A percentile compares a stretch with the other conserved stretches of the same genome.
phyloP scores from a whole-genome alignment of 805 yeast genomes.

The Schwanniomyces vanrijiae region DNA sequence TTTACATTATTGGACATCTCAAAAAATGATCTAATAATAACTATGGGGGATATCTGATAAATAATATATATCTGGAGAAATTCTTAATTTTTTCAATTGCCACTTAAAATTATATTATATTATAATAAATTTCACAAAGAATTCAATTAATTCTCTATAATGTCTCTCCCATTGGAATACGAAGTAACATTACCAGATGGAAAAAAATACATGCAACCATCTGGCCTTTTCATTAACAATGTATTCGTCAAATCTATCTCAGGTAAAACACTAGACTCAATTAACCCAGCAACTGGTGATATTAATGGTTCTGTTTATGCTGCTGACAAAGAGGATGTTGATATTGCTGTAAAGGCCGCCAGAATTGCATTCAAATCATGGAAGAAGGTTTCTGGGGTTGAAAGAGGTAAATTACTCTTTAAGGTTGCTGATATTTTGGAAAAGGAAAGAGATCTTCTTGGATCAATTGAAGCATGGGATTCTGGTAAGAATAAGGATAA shows the following conservation, averaged over 20 bases:
- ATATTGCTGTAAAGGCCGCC: constrained; percentile 41
- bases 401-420: constrained; percentile 36
- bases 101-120: too few relatives aligned
- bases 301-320: constrained; percentile 41
- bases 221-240: constrained; percentile 57
- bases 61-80: too few relatives aligned
- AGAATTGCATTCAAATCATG: constrained; percentile 42
- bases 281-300: constrained; percentile 45
- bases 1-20: background rate
- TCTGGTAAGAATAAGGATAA: constrained; percentile 46
- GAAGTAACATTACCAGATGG: constrained; percentile 52
- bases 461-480: constrained; percentile 47
- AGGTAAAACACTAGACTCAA: constrained; percentile 39
- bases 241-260: constrained; percentile 39
- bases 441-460: constrained; percentile 31
- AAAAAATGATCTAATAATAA: too few relatives aligned
- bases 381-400: constrained; percentile 46
- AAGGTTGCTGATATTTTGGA: constrained; percentile 38
- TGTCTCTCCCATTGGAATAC: constrained; percentile 38
- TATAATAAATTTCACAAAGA: background rate
- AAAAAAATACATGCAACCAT: constrained; percentile 49
- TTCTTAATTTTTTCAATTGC: too few relatives aligned
- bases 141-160: constrained; percentile 5
- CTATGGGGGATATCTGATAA: background rate
- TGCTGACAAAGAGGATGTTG: constrained; percentile 43